Base-by-base conservation (phyloP, 306 rosid species). In the Phaseolus lunatus region DNA sequence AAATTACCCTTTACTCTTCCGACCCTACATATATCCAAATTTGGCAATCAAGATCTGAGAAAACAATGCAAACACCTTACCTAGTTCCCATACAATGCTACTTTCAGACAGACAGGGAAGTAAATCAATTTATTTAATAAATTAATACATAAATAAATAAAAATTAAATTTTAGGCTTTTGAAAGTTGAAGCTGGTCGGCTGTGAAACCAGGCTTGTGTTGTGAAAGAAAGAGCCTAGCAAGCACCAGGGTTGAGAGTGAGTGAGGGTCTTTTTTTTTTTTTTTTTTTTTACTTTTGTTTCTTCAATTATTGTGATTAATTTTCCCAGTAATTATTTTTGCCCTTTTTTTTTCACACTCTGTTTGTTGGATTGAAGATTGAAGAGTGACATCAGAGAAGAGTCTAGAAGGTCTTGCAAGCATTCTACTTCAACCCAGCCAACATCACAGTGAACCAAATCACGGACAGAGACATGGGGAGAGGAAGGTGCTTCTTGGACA, bases 401-500 rank as follows among this genome's bases (percentile, higher is more conserved):
- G 10, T 82, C 86, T 72, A 72, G 83, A 77, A 82, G 65, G 48
- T 57, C 50, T 66, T 20, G 50, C 11, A 20, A 37, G 12, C 24
- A 64, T 66, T 64, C 69, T 65, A 67, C 20, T 71, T 12, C 19
- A 11, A 19, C 13, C 19, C 0, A 31, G 24, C 12, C 31, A 24
- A 12, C 22, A 56, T 9, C 67, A 4, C 44, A 16, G 57, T 5
- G 58, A n/a, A 39, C 3, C n/a, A 62, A 37, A 52, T 16, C 27
- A 10, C 66, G 39, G 44, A 58, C 63, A 54, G 65, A 65, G 63
- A 47, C n/a, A 89, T 91, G 98, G 89, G 79, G 31, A 86, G 89
- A 75, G 69, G 67, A 50, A 84, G 96, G 80, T 91, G 98, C 87
- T 93, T 86, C 78, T 84, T 93, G 65, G 96, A 93, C 75, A 86